Evolutionary conservation across 495 filamentous ascomycete genomes (phyloP), one percentile per base, ranked within the genome.

Genomic region (Hyaloscypha variabilis): DNA sequence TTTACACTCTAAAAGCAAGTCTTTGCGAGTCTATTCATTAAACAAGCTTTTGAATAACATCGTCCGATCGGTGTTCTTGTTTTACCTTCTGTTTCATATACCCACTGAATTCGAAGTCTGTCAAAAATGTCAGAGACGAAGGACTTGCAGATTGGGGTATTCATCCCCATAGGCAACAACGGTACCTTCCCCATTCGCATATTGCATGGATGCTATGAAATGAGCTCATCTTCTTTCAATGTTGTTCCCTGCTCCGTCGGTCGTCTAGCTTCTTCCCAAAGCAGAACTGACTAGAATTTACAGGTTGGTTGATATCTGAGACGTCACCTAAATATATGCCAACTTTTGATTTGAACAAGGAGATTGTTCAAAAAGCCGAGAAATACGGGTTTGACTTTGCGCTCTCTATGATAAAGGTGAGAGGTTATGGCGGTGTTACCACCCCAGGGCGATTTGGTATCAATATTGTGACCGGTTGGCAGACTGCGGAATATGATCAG

Each of bases 401-500:
- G 5, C 52, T 73, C 13, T 73, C 73, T 14, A 73, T 73, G 71
- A 69, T 73, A 53, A 75, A 75, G 63, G 61, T 75, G n/a, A 67
- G 73, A 5, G 73, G 73, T 6, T 72, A 72, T 65, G 73, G 73
- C 49, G 73, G 73, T 8, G 64, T 66, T 51, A 72, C 62, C 52
- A 71, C 71, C 13, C 73, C 71, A 1, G 68, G 71, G 4, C 64
- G 73, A 29, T 75, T 73, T 58, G 73, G 73, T 23, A 29, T 75
- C 25, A 73, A 75, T 51, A 75, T 75, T n/a, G 73, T 75, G 13
- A 73, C 73, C n/a, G 73, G 71, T 8, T 75, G 71, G 71, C 73
- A 73, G 46, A 46, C 67, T 11, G 69, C 71, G 23, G 73, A 75
- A 59, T 75, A 75, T 30, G 51, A 72, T 13, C 73, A 75, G 58